A percentile compares a stretch with the other conserved stretches of the same genome.
phyloP scores from a whole-genome alignment of 192 early-diverging fungal species.

The Podila epigama region DNA sequence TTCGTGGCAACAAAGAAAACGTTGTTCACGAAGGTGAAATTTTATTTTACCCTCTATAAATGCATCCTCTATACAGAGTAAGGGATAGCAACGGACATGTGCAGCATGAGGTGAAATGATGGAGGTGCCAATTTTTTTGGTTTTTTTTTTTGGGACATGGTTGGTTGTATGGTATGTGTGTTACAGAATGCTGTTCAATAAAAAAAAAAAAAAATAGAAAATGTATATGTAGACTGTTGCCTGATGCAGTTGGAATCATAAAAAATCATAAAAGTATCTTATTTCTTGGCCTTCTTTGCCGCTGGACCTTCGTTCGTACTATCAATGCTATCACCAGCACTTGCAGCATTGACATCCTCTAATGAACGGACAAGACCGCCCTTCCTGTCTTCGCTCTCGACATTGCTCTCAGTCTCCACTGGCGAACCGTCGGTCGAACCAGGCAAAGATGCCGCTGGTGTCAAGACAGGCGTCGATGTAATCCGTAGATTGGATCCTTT shows the following conservation, averaged over 20 bases:
- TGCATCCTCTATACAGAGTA: too few species aligned
- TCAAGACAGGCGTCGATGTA: conserved; percentile 23
- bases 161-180: background rate
- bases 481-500: conserved; percentile 35
- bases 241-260: background rate
- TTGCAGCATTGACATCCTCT: background rate
- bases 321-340: background rate
- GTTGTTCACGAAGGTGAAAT: too few species aligned
- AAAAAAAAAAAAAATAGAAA: background rate
- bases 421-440: conserved; percentile 22
- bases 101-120: too few species aligned
- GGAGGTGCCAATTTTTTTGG: too few species aligned
- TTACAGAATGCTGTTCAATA: background rate
- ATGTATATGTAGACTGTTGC: background rate
- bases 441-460: conserved; percentile 17
- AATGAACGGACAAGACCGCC: conserved; percentile 9
- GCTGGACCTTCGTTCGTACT: background rate
- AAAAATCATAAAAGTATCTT: too few species aligned
- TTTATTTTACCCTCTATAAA: too few species aligned
- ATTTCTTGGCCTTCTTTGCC: conserved; percentile 28
- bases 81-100: too few species aligned
- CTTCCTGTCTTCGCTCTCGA: too few species aligned
- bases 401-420: too few species aligned
- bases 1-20: too few species aligned
- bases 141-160: too few species aligned